Evolutionary conservation across 2,329 filamentous ascomycete genomes (phyloP), one percentile per base, ranked within the genome.

Genomic region (Pseudocercospora fuligena): DNA sequence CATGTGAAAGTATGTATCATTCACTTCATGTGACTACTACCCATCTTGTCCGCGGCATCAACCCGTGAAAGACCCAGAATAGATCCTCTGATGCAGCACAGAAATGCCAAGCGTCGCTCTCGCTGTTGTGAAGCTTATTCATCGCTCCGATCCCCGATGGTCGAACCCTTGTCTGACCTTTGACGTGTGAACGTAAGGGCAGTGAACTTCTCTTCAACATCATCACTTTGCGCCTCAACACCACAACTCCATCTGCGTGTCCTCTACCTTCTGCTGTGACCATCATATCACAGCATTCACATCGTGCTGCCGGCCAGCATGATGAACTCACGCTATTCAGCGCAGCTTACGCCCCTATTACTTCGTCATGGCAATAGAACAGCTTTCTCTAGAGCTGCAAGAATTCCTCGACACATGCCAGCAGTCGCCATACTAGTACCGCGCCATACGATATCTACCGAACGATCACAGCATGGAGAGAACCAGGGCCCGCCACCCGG

Each of bases 401-500:
- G 77, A 47, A 76, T 87, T 53, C 85, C 84, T 65, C 80, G 83
- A 58, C 82, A 85, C 57, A 70, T 88, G 23, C 84, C 84, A 33
- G 86, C 87, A 9, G 80, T 89, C 59, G 86, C 87, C 49, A 84
- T 89, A 61, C 77, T 88, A 63, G 77, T 89, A 21, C 85, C 86
- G 3, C 80, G 85, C 64, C 77, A 78, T 68, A 64, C 64, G 40
- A 82, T 87, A 69, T 82, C 86, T 29, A 90, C 88, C 56, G 86
- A 89, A 69, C 84, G 86, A 12, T 84, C 84, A 66, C 84, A 85
- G 14, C 82, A 86, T 60, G 61, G 58, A 60, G 71, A 74, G 53
- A 68, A 65, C 19, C 83, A 85, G 63, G 89, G 87, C 58, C 94
- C 93, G 53, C 94, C 94, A 65, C 94, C 93, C 14, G 94, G 94